Evolutionary conservation across 768 basidiomycete genomes (phyloP), one percentile per base, ranked within the genome.

Genomic region (Austroboletus eburneus): DNA sequence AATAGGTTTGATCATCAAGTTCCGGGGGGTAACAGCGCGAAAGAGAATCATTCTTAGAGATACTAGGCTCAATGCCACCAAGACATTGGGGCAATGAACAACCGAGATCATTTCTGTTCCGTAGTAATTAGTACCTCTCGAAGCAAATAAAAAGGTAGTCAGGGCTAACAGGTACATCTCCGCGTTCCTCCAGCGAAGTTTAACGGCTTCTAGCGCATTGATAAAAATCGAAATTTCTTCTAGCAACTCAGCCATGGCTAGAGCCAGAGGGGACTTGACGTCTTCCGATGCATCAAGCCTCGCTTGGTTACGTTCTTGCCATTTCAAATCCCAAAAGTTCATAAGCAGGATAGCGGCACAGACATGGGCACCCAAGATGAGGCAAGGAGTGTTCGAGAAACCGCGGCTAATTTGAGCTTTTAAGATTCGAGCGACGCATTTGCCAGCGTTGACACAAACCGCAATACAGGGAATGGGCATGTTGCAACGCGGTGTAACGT

Each of bases 371-470:
- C 67, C 65, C 52, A 72, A 64, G 39, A 77, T 72, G 27, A 79
- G 57, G 33, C 54, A 67, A 8, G 74, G 73, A 21, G 68, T 58
- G 52, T 76, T 72, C 37, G 66, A 73, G 46, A 70, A 64, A 24
- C 76, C 76, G 10, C 69, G 72, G 29, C 61, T 53, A n/a, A 76
- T 55, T 52, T 79, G 75, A 2, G 64, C 64, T 49, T 81, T 76
- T 40, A 85, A 58, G 34, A 91, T 81, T 44, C 74, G 76, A 5
- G 78, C 76, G 39, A 77, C 79, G 2, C 81, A 73, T 39, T 75
- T 75, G 5, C 81, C 80, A 10, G 85, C 81, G 43, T 78, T 77
- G 37, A 76, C 69, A 59, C 84, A 83, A 35, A 78, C 72, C 14
- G 72, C 72, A 33, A 81, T 69, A 33, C 79, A 79, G n/a, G 73